Percentiles rank a stretch among this genome's conserved stretches.
phyloP scores from a whole-genome alignment of 2,329 filamentous ascomycete genomes.

The Decorospora gaudefroyi region DNA sequence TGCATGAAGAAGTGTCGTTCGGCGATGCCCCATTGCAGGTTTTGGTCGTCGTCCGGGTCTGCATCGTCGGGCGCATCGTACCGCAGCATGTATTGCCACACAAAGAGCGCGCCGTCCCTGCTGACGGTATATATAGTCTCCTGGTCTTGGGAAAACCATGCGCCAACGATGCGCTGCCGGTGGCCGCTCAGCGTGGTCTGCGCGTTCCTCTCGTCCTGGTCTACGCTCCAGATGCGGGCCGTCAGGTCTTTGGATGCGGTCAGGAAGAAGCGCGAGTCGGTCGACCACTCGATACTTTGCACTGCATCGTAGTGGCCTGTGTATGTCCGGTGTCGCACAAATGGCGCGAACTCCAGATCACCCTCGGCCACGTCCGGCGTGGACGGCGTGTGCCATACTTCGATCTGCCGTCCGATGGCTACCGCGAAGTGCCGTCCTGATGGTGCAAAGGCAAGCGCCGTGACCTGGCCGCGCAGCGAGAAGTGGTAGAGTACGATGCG shows the following conservation, averaged over 20 bases:
- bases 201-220: constrained; percentile 82
- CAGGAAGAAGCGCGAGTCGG: constrained; percentile 92
- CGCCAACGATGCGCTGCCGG: constrained; percentile 84
- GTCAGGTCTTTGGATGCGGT: constrained; percentile 91
- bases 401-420: constrained; percentile 81
- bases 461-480: constrained; percentile 83
- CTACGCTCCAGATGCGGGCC: constrained; percentile 90
- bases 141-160: constrained; percentile 95
- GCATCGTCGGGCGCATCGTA: constrained; percentile 59
- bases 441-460: constrained; percentile 85
- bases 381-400: constrained; percentile 95
- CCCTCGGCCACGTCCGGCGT: constrained; percentile 82
- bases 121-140: constrained; percentile 96
- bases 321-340: constrained; percentile 84
- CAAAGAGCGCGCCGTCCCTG: constrained; percentile 94
- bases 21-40: constrained; percentile 88
- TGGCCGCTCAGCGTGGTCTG: constrained; percentile 91
- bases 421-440: constrained; percentile 90
- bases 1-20: constrained; percentile 94
- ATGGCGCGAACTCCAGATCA: constrained; percentile 92
- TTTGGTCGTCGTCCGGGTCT: constrained; percentile 64
- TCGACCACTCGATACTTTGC: constrained; percentile 89
- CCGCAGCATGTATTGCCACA: constrained; percentile 80
- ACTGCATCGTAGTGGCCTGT: constrained; percentile 88
- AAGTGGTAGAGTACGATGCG: constrained; percentile 91